A percentile compares a stretch with the other conserved stretches of the same genome.
Evolutionary conservation across 2,329 filamentous ascomycete species (phyloP).

Genomic region (Dissoconium aciculare): DNA sequence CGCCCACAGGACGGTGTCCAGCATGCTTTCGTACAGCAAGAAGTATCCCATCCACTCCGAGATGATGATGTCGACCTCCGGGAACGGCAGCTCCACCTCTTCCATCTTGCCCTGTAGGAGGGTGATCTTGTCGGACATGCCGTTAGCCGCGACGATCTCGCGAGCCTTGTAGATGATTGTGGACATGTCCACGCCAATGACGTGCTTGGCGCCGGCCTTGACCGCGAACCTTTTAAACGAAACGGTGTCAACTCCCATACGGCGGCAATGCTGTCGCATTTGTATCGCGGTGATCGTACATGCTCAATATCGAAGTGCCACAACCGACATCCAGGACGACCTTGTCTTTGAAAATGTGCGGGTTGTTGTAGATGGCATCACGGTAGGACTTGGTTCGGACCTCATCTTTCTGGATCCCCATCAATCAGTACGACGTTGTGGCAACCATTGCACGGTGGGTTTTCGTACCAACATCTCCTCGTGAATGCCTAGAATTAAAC

Average conservation of each 20-base stretch:
- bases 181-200: slow-evolving; percentile 98
- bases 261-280: no score
- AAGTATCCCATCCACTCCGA: slow-evolving; percentile 99
- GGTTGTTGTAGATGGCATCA: slow-evolving; percentile 94
- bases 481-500: slow-evolving; percentile 58
- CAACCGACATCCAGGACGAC: slow-evolving; percentile 94
- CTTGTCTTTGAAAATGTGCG: slow-evolving; percentile 83
- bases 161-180: slow-evolving; percentile 98
- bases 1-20: slow-evolving; percentile 94
- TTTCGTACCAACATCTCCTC: slow-evolving; percentile 89
- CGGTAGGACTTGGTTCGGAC: slow-evolving; percentile 93
- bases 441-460: slow-evolving; percentile 5
- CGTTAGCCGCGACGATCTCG: slow-evolving; percentile 86
- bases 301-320: slow-evolving; percentile 94
- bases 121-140: slow-evolving; percentile 89
- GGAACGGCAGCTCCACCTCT: slow-evolving; percentile 82
- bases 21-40: slow-evolving; percentile 95
- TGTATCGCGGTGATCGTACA: slow-evolving; percentile 63
- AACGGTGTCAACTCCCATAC: no score
- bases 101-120: slow-evolving; percentile 99
- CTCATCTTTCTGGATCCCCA: slow-evolving; percentile 69
- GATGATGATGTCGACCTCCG: slow-evolving; percentile 98
- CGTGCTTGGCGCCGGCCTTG: slow-evolving; percentile 91
- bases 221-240: slow-evolving; percentile 75
- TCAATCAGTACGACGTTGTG: slow-evolving; percentile 5